Base-by-base conservation (phyloP, 2,329 filamentous ascomycete species). In the Aspergillus fructus region DNA sequence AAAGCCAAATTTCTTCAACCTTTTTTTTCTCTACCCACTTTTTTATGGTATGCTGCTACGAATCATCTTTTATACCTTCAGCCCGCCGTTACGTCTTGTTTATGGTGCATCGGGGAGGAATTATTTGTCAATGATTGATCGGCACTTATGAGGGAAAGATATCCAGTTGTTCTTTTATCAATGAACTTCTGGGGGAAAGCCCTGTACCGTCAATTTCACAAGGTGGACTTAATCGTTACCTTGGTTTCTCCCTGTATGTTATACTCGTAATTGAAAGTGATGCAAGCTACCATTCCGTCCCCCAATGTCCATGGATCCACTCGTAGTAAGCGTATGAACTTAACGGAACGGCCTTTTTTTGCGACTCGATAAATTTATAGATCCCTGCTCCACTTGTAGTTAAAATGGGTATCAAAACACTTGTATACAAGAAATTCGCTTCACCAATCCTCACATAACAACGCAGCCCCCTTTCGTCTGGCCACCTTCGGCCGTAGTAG, bases 111-210 rank as follows among this genome's bases (percentile, higher is more conserved):
- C 67, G 64, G 66, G 70, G 71, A 69, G 70, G 70, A 68, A 74
- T 74, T 66, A 68, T 66, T 63, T 68, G 74, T 74, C 71, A 74
- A 73, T 81, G 78, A 82, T 82, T 85, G 85, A 83, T 83, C 79
- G 82, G 88, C 87, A 89, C 92, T 97, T 83, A 97, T 89, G 93
- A 97, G 92, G 93, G 93, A 97, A 97, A 97, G 93, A 97, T 92
- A 96, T 89, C 91, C 74, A 73, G 73, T 69, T 70, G 78, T 76
- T 74, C 74, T 77, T 68, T 67, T 70, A 68, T 64, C 71, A 66
- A 70, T 65, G 64, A 65, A 60, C 64, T 68, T 71, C 74, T 79
- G 88, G 91, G 93, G 92, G 93, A 97, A 97, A 92, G 93, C 93
- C 93, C 92, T 97, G 93, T 94, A 86, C 83, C 86, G 82, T 85